phyloP scores from a whole-genome alignment of 2,329 filamentous ascomycete genomes.

The Cladosporium velox region DNA sequence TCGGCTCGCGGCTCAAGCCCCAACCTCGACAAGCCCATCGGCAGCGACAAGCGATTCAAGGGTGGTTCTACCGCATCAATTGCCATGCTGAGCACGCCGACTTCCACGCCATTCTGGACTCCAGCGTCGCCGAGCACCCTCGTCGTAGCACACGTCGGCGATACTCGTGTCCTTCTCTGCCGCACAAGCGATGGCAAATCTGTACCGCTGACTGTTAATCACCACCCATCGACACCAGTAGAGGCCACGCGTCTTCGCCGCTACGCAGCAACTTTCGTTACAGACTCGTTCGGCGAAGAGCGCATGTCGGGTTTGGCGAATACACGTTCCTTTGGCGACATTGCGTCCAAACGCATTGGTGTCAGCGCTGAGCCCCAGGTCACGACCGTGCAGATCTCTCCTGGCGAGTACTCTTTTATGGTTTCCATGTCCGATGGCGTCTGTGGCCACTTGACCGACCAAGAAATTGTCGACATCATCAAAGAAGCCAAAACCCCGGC shows the following conservation, averaged over 20 bases:
- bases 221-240: constrained; percentile 84
- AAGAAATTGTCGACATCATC: constrained; percentile 93
- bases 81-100: constrained; percentile 88
- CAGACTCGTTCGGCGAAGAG: constrained; percentile 96
- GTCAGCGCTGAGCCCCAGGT: constrained; percentile 94
- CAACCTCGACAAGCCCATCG: constrained; percentile 62
- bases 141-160: constrained; percentile 86
- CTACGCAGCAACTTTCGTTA: constrained; percentile 83
- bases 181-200: constrained; percentile 79
- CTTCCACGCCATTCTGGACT: constrained; percentile 92
- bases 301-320: constrained; percentile 92
- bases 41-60: constrained; percentile 75
- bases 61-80: constrained; percentile 92
- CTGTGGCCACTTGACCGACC: constrained; percentile 80
- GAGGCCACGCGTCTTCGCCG: constrained; percentile 82
- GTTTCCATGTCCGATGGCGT: constrained; percentile 89
- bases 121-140: constrained; percentile 81
- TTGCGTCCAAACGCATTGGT: constrained; percentile 85
- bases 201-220: constrained; percentile 81
- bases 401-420: constrained; percentile 85
- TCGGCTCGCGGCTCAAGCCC: constrained; percentile 49
- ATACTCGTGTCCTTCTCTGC: constrained; percentile 88
- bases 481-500: constrained; percentile 93
- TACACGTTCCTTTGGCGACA: constrained; percentile 90
- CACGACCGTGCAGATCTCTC: constrained; percentile 72